Conservation (phyloP, 2,329 filamentous ascomycete species). For the Botrytis porri region DNA sequence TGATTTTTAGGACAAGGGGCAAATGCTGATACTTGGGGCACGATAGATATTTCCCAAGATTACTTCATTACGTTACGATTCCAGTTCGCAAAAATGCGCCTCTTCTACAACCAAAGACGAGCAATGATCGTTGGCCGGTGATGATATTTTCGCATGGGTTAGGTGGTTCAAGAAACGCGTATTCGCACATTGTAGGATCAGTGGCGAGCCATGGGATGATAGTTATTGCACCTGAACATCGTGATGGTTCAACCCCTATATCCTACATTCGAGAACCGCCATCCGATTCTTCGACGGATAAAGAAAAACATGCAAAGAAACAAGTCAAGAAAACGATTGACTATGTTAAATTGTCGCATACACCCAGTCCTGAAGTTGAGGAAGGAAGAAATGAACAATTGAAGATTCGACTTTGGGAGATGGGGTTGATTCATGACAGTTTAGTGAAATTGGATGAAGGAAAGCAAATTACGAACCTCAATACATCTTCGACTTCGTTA, state of each 20-base stretch:
- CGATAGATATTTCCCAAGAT: conserved; percentile 61
- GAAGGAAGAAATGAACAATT: conserved; percentile 68
- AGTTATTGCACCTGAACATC: conserved; percentile 77
- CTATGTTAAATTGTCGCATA: conserved; percentile 58
- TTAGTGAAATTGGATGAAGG: conserved; percentile 64
- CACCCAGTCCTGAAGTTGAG: conserved; percentile 62
- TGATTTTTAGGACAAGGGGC: background rate
- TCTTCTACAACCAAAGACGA: conserved; percentile 47
- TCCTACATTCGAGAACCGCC: conserved; percentile 63
- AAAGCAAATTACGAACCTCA: conserved; percentile 50
- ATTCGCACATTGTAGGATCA: conserved; percentile 77
- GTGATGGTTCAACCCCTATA: conserved; percentile 77
- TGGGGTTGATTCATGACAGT: conserved; percentile 68
- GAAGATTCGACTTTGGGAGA: conserved; percentile 73
- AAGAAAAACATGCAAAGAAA: conserved; percentile 31
- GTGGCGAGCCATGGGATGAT: conserved; percentile 78
- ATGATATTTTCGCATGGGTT: conserved; percentile 85
- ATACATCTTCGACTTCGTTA: conserved; percentile 49
- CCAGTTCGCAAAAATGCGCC: conserved; percentile 70
- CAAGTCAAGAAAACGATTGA: conserved; percentile 36
- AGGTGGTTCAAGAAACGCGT: conserved; percentile 76
- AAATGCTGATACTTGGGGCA: background rate
- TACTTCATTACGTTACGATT: conserved; percentile 71
- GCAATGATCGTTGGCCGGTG: conserved; percentile 65
- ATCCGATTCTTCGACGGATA: conserved; percentile 38